Conservation (phyloP, 2,329 filamentous ascomycete genomes). For the Diaporthe velutina region DNA sequence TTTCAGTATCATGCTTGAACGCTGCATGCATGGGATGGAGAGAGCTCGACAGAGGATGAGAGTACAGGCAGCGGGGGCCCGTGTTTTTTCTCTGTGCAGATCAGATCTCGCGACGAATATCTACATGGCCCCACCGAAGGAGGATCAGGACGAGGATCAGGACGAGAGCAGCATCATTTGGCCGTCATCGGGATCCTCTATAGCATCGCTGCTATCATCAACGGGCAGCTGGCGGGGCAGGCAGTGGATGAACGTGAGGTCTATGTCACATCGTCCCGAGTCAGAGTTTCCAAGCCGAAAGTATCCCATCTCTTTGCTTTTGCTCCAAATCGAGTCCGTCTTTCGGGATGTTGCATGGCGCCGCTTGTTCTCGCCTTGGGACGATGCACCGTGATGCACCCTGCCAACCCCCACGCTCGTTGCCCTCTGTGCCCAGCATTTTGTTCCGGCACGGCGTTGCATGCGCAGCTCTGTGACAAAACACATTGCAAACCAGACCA, state of each 20-base stretch:
- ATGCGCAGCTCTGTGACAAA: neutral
- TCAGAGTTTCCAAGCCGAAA: slow-evolving; percentile 21
- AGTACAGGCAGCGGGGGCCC: neutral
- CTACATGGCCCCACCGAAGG: neutral
- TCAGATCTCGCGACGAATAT: slow-evolving; percentile 14
- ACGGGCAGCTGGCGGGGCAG: neutral
- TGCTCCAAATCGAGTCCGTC: slow-evolving; percentile 8
- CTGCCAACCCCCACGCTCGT: slow-evolving; percentile 6
- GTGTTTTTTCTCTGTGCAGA: slow-evolving; percentile 2
- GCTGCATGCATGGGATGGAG: neutral
- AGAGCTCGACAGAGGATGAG: neutral
- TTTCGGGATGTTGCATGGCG: slow-evolving; percentile 25
- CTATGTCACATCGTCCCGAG: slow-evolving; percentile 5
- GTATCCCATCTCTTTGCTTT: slow-evolving; percentile 30
- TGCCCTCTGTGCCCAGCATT: neutral
- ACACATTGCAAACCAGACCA: neutral
- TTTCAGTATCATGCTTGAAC: slow-evolving; percentile 25
- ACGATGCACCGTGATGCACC: neutral
- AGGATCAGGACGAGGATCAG: neutral
- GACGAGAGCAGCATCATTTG: neutral
- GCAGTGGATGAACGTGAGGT: slow-evolving; percentile 12
- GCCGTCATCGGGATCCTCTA: neutral
- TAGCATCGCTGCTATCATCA: neutral
- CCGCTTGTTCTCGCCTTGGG: neutral
- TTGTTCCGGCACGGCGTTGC: neutral